Evolutionary conservation across 2,329 filamentous ascomycete genomes (phyloP).

Genomic region (Scedosporium minutisporum): DNA sequence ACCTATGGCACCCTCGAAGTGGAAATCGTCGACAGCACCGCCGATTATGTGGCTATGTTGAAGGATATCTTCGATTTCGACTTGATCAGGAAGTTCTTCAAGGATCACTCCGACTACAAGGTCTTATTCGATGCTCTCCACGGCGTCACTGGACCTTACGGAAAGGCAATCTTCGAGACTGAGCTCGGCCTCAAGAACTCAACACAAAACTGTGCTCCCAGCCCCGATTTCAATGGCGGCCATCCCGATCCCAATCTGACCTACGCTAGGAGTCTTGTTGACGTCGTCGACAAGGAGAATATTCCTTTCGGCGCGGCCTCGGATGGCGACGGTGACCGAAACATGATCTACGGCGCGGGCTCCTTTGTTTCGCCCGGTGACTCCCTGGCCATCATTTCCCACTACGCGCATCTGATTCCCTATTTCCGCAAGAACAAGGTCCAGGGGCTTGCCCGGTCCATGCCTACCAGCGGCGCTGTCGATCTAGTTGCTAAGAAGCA

Average conservation of each 20-base stretch:
- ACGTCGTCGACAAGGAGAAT: constrained; percentile 79
- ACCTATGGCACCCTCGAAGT: constrained; percentile 83
- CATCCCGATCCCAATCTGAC: constrained; percentile 98
- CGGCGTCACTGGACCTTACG: constrained; percentile 93
- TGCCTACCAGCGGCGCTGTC: constrained; percentile 93
- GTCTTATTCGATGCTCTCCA: constrained; percentile 90
- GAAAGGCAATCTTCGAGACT: constrained; percentile 86
- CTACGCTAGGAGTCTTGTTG: constrained; percentile 89
- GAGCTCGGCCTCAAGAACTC: constrained; percentile 73
- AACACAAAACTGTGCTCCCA: constrained; percentile 86
- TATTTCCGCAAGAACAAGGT: constrained; percentile 98
- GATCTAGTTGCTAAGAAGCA: constrained; percentile 95
- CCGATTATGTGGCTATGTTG: constrained; percentile 89
- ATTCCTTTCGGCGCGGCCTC: constrained; percentile 96
- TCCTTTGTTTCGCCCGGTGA: constrained; percentile 95
- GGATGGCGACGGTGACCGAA: constrained; percentile 94
- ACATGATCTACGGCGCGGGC: constrained; percentile 99
- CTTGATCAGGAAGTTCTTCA: constrained; percentile 89
- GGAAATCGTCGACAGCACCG: constrained; percentile 86
- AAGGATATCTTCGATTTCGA: constrained; percentile 99
- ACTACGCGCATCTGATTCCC: constrained; percentile 91
- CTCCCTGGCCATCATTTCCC: constrained; percentile 94
- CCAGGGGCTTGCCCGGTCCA: constrained; percentile 87
- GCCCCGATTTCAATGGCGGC: constrained; percentile 91
- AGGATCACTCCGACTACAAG: constrained; percentile 82